Percentiles rank a stretch among this genome's conserved stretches.
phyloP scores from a whole-genome alignment of 345 rosid species.

The Eucalyptus tenuipes region DNA sequence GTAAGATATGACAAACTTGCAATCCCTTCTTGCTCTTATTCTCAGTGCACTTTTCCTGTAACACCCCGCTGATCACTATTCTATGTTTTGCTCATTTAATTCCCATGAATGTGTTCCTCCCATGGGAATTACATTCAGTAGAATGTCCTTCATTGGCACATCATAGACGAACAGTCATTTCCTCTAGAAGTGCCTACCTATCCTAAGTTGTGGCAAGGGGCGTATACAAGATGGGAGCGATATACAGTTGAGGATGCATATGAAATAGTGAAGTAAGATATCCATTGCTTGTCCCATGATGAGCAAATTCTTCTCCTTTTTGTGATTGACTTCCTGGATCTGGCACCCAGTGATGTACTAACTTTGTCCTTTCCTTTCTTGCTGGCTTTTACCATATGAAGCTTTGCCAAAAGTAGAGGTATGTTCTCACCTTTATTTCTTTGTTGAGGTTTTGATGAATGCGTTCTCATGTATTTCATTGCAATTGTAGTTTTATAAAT shows the following conservation, averaged over 20 bases:
- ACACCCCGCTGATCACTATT: not conserved
- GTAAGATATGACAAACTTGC: slow-evolving; percentile 30
- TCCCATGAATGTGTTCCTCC: slow-evolving; percentile 8
- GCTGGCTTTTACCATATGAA: slow-evolving; percentile 17
- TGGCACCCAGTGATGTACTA: not conserved
- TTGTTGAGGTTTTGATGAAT: not conserved
- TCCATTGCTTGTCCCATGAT: not conserved
- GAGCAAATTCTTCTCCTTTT: not conserved
- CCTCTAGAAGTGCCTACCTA: slow-evolving; percentile 81
- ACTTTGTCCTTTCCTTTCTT: slow-evolving; percentile 13
- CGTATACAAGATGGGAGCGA: slow-evolving; percentile 83
- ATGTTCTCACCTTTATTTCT: slow-evolving; percentile 1
- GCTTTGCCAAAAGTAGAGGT: slow-evolving; percentile 97
- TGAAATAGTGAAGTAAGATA: slow-evolving; percentile 70
- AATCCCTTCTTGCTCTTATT: not conserved
- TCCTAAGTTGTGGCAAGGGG: slow-evolving; percentile 86
- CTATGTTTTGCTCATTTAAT: not conserved
- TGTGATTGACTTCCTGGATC: not conserved
- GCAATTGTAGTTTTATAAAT: not conserved
- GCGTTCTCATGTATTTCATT: not conserved
- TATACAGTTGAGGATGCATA: slow-evolving; percentile 87
- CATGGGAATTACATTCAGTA: slow-evolving; percentile 31
- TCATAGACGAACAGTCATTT: slow-evolving; percentile 83
- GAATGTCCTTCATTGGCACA: slow-evolving; percentile 99
- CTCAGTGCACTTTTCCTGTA: not conserved